Base-by-base conservation (phyloP, 2,329 filamentous ascomycete genomes). In the Annulohypoxylon truncatum region DNA sequence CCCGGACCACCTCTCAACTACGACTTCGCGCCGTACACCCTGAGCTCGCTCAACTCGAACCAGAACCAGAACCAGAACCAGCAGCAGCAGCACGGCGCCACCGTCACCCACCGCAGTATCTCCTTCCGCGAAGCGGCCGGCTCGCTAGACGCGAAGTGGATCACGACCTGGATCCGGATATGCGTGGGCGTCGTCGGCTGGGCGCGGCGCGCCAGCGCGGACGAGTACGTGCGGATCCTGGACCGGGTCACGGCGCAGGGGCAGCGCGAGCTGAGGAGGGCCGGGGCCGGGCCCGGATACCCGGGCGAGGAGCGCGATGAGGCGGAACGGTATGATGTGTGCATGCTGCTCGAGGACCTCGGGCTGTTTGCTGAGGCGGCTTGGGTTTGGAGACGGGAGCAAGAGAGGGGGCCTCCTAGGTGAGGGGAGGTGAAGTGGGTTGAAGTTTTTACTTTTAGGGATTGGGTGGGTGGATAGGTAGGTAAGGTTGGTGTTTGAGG, bases 91-190 rank as follows among this genome's bases (percentile, higher is more conserved):
- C n/a, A n/a, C n/a, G n/a, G n/a, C n/a, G n/a, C n/a, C n/a, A n/a
- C n/a, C n/a, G n/a, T n/a, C n/a, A 66, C 51, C 24, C 22, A 33
- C 2, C 61, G 58, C 15, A 71, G 64, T 22, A 50, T 82, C 47
- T 80, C 82, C 73, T 78, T 79, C 53, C 79, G 80, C 46, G 77
- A 79, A 66, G 80, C 76, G 0, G 67, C 58, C 5, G 78, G 79
- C 0, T 73, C 75, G 2, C 60, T 82, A 12, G 73, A 80, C 40
- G 66, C 76, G 7, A 70, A 71, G 2, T 81, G 77, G 77, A 71
- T 81, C 22, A 52, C 57, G 1, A 66, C 60, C 2, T 82, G 80
- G 80, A 67, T 70, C 12, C 67, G 67, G 15, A 74, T 82, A 40
- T 78, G 77, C 42, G 70, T 74, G 12, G 76, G 77, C 51, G 38